A percentile compares a stretch with the other conserved stretches of the same genome.
phyloP scores from a whole-genome alignment of 345 rosid genomes.

The Microthlaspi erraticum region DNA sequence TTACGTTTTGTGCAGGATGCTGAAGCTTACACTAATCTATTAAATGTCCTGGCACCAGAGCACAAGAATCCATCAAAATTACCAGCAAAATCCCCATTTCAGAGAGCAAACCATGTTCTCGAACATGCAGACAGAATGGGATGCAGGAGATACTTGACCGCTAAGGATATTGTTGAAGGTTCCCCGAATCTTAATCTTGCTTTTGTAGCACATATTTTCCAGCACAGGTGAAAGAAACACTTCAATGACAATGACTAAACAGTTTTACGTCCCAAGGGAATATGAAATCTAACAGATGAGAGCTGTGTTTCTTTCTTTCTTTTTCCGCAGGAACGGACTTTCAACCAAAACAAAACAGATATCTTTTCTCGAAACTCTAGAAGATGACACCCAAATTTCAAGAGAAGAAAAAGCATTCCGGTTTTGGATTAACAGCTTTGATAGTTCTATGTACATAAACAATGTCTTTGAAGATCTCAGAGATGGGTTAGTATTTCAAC shows the following conservation, averaged over 20 bases:
- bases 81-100: slow-evolving; percentile 56
- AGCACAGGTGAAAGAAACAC: slow-evolving; percentile 72
- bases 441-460: slow-evolving; percentile 70
- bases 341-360: slow-evolving; percentile 84
- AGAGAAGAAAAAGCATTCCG: slow-evolving; percentile 98
- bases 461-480: slow-evolving; percentile 97
- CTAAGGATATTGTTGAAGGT: slow-evolving; percentile 93
- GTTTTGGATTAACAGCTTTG: slow-evolving; percentile 95
- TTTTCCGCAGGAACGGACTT: slow-evolving; percentile 77
- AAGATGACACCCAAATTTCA: slow-evolving; percentile 84
- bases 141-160: slow-evolving; percentile 93
- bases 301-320: slow-evolving; percentile 1
- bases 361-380: slow-evolving; percentile 74
- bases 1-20: slow-evolving; percentile 72
- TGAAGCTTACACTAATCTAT: slow-evolving; percentile 92
- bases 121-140: slow-evolving; percentile 99
- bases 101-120: slow-evolving; percentile 85
- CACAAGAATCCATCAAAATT: slow-evolving; percentile 67
- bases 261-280: not conserved
- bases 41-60: slow-evolving; percentile 94
- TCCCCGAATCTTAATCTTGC: slow-evolving; percentile 98
- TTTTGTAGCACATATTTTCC: slow-evolving; percentile 96
- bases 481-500: slow-evolving; percentile 71
- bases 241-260: not conserved
- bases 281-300: slow-evolving; percentile 24